These are phyloP conservation scores for Aureobasidium lini DNA, from an alignment of 2,329 filamentous ascomycete genomes.

Conservation along the genomic window DNA sequence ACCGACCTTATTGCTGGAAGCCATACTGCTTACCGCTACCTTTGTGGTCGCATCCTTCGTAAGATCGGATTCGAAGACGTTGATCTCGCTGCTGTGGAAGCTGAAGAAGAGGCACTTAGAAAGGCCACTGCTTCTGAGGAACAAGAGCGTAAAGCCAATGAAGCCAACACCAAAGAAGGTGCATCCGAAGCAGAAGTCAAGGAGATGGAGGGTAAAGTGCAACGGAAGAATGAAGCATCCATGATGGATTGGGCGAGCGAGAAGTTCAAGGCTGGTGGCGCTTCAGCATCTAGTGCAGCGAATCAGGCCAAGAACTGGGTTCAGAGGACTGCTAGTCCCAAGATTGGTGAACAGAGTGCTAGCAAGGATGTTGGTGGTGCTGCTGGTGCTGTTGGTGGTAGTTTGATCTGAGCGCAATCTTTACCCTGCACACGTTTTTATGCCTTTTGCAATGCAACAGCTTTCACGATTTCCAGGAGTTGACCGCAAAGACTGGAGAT, in stretches of 20 bases:
- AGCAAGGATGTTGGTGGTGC: not conserved
- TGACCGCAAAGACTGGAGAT: too few relatives aligned
- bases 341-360: not conserved
- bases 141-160: constrained; percentile 24
- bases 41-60: constrained; percentile 44
- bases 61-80: constrained; percentile 48
- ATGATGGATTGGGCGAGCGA: constrained; percentile 36
- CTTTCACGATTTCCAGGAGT: too few relatives aligned
- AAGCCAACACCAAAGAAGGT: constrained; percentile 17
- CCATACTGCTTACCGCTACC: constrained; percentile 44
- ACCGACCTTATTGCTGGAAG: constrained; percentile 41
- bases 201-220: constrained; percentile 34
- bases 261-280: constrained; percentile 30
- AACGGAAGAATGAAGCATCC: constrained; percentile 38
- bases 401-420: not conserved
- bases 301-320: constrained; percentile 9
- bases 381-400: not conserved
- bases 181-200: constrained; percentile 25
- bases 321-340: not conserved
- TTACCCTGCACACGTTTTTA: too few relatives aligned
- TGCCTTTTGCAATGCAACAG: too few relatives aligned
- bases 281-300: constrained; percentile 19
- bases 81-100: constrained; percentile 40
- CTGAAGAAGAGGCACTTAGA: constrained; percentile 34
- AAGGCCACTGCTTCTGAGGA: constrained; percentile 33